Conservation (phyloP, 1,284 basidiomycete species). For the Moesziomyces parantarcticus region DNA sequence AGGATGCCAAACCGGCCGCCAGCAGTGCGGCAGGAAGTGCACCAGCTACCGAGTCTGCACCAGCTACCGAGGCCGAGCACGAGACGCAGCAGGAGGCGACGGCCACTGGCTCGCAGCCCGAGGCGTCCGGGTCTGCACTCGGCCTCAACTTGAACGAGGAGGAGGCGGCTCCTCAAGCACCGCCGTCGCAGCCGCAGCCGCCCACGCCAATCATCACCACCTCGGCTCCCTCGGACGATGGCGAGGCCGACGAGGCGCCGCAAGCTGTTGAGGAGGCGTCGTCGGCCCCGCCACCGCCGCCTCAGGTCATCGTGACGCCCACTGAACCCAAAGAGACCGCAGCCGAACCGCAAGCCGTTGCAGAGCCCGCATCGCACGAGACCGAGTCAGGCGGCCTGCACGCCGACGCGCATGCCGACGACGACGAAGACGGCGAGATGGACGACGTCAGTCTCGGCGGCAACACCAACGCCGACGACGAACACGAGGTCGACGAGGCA, state of each 20-base stretch:
- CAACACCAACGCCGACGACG: conserved; percentile 6
- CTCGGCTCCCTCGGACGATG: conserved; percentile 35
- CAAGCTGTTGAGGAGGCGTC: background rate
- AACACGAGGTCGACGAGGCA: conserved; percentile 18
- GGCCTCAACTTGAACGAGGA: conserved; percentile 13
- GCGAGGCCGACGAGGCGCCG: conserved; percentile 5
- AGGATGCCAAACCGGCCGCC: conserved; percentile 12
- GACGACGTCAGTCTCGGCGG: conserved; percentile 43
- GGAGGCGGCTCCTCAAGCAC: conserved; percentile 1
- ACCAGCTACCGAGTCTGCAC: background rate
- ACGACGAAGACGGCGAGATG: conserved; percentile 46
- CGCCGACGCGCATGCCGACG: conserved; percentile 5
- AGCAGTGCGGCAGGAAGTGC: background rate
- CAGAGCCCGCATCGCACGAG: background rate
- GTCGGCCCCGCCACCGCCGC: conserved; percentile 8
- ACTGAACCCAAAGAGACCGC: conserved; percentile 14
- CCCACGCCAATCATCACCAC: conserved; percentile 40
- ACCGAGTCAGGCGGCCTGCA: background rate
- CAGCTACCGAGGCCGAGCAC: background rate
- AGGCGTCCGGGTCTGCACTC: conserved; percentile 26
- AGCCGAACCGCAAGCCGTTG: background rate
- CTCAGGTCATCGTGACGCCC: conserved; percentile 36
- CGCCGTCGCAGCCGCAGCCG: background rate
- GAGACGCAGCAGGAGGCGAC: conserved; percentile 2
- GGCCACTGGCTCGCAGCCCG: background rate